phyloP scores from a whole-genome alignment of 2,329 filamentous ascomycete species.

The Aspergillus clavatus region DNA sequence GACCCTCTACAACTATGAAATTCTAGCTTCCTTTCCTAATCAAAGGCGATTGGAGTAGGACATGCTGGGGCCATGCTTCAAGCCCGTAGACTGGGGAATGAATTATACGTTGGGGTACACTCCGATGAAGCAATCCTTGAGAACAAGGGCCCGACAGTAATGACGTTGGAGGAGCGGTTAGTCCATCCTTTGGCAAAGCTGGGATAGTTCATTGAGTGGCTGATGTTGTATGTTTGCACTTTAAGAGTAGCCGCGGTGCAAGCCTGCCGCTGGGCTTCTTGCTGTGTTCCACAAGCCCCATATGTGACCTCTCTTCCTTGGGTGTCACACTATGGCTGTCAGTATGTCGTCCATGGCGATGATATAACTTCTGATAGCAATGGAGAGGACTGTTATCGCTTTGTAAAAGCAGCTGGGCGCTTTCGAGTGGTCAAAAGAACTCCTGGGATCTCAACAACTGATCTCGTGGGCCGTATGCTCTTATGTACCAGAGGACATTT shows the following conservation, averaged over 20 bases:
- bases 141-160: constrained; percentile 97
- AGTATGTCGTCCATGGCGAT: constrained; percentile 93
- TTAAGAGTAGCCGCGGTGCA: constrained; percentile 77
- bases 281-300: constrained; percentile 75
- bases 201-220: not conserved
- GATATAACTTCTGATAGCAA: constrained; percentile 93
- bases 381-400: constrained; percentile 95
- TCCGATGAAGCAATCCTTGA: constrained; percentile 92
- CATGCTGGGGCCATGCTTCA: constrained; percentile 97
- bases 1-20: not conserved
- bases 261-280: constrained; percentile 90
- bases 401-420: constrained; percentile 85
- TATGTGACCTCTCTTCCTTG: constrained; percentile 92
- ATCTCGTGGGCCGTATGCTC: constrained; percentile 96
- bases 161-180: constrained; percentile 82
- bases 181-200: constrained; percentile 15
- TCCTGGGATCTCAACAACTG: constrained; percentile 93
- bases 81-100: constrained; percentile 81
- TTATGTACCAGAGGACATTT: constrained; percentile 93
- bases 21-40: constrained; percentile 3
- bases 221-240: constrained; percentile 3
- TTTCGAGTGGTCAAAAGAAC: constrained; percentile 98
- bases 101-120: constrained; percentile 89
- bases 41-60: constrained; percentile 47
- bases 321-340: constrained; percentile 93